Conservation (phyloP, 2,329 filamentous ascomycete genomes). For the Didymella pinodella region DNA sequence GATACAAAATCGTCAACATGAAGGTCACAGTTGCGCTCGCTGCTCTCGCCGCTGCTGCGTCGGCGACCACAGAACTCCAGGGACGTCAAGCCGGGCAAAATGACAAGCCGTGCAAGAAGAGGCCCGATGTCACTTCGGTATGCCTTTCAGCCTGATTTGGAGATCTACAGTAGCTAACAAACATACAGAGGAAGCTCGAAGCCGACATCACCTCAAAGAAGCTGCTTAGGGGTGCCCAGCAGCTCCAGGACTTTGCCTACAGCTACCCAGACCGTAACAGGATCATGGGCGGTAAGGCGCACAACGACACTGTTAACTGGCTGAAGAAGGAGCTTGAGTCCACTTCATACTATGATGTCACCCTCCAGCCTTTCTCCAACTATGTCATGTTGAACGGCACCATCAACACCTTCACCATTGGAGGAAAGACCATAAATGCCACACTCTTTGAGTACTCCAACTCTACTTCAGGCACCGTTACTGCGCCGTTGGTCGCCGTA, state of each 20-base stretch:
- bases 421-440: constrained; percentile 24
- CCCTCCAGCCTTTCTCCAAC: constrained; percentile 39
- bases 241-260: constrained; percentile 52
- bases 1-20: constrained; percentile 27
- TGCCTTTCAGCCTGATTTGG: neutral
- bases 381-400: constrained; percentile 34
- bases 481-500: constrained; percentile 37
- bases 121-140: constrained; percentile 37
- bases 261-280: constrained; percentile 48
- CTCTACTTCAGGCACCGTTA: constrained; percentile 33
- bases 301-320: constrained; percentile 52
- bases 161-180: constrained; percentile 18
- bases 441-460: constrained; percentile 39
- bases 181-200: constrained; percentile 37
- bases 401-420: constrained; percentile 31
- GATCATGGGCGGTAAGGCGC: constrained; percentile 48
- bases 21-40: constrained; percentile 33
- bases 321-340: constrained; percentile 44
- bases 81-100: constrained; percentile 25
- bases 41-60: constrained; percentile 32
- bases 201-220: constrained; percentile 36
- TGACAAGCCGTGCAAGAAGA: constrained; percentile 25
- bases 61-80: constrained; percentile 24
- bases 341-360: constrained; percentile 50
- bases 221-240: constrained; percentile 40